phyloP scores from a whole-genome alignment of 129 eudicot species.

The Ambrosia artemisiifolia region DNA sequence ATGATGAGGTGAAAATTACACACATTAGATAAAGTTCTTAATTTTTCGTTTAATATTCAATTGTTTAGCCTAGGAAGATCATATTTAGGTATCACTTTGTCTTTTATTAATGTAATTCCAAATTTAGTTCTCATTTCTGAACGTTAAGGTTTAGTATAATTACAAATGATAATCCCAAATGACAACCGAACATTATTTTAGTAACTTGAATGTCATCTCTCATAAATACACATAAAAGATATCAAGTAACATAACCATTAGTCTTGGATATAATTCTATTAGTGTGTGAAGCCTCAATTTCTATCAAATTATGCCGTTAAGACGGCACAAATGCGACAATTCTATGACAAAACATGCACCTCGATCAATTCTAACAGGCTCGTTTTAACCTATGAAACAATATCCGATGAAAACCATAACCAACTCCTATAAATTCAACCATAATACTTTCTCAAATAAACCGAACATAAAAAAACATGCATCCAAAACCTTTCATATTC shows the following conservation, averaged over 20 bases:
- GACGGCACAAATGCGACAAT: not conserved
- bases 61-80: too few species aligned
- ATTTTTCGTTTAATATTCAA: too few species aligned
- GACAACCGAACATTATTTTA: not conserved
- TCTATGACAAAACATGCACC: slow-evolving; percentile 33
- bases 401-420: slow-evolving; percentile 29
- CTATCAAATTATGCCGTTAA: slow-evolving; percentile 15
- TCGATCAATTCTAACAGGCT: slow-evolving; percentile 31
- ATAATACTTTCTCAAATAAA: not conserved
- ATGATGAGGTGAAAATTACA: too few species aligned
- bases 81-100: too few species aligned
- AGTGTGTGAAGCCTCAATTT: not conserved
- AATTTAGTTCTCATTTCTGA: too few species aligned
- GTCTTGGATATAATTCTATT: not conserved
- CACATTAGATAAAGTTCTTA: too few species aligned
- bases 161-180: too few species aligned
- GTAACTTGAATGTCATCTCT: not conserved
- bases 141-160: too few species aligned
- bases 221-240: not conserved
- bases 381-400: slow-evolving; percentile 44
- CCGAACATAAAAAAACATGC: slow-evolving; percentile 16
- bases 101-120: too few species aligned
- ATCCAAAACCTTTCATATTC: not conserved
- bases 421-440: slow-evolving; percentile 16
- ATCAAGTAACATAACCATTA: not conserved